phyloP scores from a whole-genome alignment of 2,329 filamentous ascomycete genomes.

The Pseudogymnoascus sp. region DNA sequence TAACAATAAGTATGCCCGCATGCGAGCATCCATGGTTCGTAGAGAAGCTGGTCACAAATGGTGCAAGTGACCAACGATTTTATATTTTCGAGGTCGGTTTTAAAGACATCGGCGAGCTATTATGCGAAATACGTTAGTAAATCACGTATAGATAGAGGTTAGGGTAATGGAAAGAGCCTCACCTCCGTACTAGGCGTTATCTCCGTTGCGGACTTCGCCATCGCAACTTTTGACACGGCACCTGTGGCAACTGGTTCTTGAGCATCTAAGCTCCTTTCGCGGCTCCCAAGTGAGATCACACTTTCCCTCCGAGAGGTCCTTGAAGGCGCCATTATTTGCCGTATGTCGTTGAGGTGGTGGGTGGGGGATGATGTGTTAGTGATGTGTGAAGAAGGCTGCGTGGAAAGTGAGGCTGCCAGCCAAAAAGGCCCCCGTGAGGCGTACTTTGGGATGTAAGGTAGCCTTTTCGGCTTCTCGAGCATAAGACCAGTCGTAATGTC shows the following conservation, averaged over 20 bases:
- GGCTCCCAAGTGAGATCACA: not conserved
- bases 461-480: not conserved
- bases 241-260: not conserved
- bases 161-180: slow-evolving; percentile 1
- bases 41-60: slow-evolving; percentile 59
- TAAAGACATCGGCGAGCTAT: slow-evolving; percentile 23
- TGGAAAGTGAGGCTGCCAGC: slow-evolving; percentile 1
- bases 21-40: slow-evolving; percentile 59
- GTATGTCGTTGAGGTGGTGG: not conserved
- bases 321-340: slow-evolving; percentile 15
- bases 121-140: not conserved
- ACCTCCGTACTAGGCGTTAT: slow-evolving; percentile 16
- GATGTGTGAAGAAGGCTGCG: slow-evolving; percentile 1
- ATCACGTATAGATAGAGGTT: not conserved
- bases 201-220: slow-evolving; percentile 9
- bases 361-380: not conserved
- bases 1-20: slow-evolving; percentile 70
- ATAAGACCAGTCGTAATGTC: not conserved
- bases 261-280: not conserved
- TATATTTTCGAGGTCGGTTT: slow-evolving; percentile 50
- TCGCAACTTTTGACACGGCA: slow-evolving; percentile 10
- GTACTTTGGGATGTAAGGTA: not conserved
- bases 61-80: slow-evolving; percentile 56
- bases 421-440: not conserved
- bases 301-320: slow-evolving; percentile 9